Base-by-base conservation (phyloP, 2,329 filamentous ascomycete species). In the Fusarium sp. region DNA sequence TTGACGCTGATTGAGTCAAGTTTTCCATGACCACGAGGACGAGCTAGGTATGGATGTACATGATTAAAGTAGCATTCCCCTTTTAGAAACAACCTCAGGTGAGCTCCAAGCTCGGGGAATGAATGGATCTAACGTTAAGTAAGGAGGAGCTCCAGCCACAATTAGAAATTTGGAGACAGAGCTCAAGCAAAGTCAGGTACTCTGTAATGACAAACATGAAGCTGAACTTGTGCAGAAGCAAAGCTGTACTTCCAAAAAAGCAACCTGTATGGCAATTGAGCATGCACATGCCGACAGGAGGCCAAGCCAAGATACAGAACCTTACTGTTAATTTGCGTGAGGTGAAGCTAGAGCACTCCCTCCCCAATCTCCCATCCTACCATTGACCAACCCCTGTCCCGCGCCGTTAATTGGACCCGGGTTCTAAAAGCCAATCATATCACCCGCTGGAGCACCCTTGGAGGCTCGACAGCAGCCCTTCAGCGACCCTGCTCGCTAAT, bases 401-500 rank as follows among this genome's bases (percentile, higher is more conserved):
- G 60, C 34, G 54, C 50, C 64, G 60, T 68, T 75, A 65, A 75
- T 74, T 74, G 72, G 72, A 68, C 47, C 61, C 40, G 46, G 41
- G 45, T 9, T 16, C 30, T 16, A 20, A 20, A 50, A 45, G 43
- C 74, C 74, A 76, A 76, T 74, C 63, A 76, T 42, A 41, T 45
- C 18, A 23, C 1, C 8, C 28, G 7, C 30, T 47, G 21, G 23
- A 51, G 28, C 60, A 57, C 43, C 54, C 62, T 43, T 37, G 30
- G 41, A 47, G 37, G 55, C 63, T 66, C 58, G 46, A 59, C 40
- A 58, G 37, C 50, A 66, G 66, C 49, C 60, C 18, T 60, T 43
- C 53, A 71, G 72, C 63, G 72, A 73, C 72, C 65, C 63, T 74
- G 73, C 72, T 56, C 69, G 68, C 74, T 77, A 73, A 74, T 66